phyloP scores from a whole-genome alignment of 2,329 filamentous ascomycete species.

The Botrytis deweyae region DNA sequence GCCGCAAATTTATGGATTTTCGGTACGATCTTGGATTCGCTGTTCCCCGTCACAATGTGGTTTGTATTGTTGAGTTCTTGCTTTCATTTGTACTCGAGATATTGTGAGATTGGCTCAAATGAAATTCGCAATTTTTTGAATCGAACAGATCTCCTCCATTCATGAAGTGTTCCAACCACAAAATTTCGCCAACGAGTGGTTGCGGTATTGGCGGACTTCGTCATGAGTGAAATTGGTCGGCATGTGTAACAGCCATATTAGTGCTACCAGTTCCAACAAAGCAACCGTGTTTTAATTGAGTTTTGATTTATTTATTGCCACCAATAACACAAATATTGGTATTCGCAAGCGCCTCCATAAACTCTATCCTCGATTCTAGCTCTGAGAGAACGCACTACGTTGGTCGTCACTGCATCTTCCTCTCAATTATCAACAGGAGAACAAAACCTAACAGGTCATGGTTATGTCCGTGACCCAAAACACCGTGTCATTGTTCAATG shows the following conservation, averaged over 20 bases:
- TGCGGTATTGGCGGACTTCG: not conserved
- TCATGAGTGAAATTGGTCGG: not conserved
- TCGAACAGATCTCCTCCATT: not conserved
- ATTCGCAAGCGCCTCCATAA: not conserved
- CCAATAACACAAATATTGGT: not conserved
- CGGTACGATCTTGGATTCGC: too few relatives aligned
- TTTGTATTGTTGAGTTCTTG: too few relatives aligned
- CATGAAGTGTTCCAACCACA: not conserved
- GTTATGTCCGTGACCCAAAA: not conserved
- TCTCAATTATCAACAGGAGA: not conserved
- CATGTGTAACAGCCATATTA: not conserved
- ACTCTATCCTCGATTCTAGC: not conserved
- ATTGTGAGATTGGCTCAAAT: too few relatives aligned
- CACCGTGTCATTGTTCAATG: not conserved
- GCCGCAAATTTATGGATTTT: too few relatives aligned
- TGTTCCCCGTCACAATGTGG: too few relatives aligned
- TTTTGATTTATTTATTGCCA: not conserved
- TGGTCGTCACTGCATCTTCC: not conserved
- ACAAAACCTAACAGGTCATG: fast-evolving
- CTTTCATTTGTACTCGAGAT: too few relatives aligned
- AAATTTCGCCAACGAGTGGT: not conserved
- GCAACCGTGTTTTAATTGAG: not conserved
- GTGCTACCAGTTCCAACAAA: not conserved
- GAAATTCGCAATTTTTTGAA: too few relatives aligned
- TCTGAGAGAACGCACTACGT: not conserved